phyloP scores from a whole-genome alignment of 2,329 filamentous ascomycete genomes.

The Aspergillus novofumigatus region DNA sequence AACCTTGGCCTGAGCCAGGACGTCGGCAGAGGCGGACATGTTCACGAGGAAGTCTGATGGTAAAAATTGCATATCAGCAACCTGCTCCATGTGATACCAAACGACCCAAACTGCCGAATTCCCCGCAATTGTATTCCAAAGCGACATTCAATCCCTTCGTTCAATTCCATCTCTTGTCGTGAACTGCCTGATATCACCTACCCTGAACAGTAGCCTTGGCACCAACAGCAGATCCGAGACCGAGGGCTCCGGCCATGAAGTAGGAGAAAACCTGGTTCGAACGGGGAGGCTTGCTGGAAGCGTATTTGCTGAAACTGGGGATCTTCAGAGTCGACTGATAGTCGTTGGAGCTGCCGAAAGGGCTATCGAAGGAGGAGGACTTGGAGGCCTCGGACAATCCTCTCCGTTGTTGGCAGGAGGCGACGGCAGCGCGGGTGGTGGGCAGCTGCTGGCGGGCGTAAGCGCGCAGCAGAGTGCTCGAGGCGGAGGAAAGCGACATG shows the following conservation, averaged over 20 bases:
- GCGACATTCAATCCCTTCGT: constrained; percentile 1
- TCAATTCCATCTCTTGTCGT: background rate
- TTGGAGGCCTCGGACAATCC: constrained; percentile 34
- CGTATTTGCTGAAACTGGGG: constrained; percentile 86
- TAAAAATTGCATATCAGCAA: constrained; percentile 25
- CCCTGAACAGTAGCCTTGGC: constrained; percentile 98
- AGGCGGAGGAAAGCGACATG: constrained; percentile 59
- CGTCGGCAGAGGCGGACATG: constrained; percentile 98
- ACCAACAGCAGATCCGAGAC: constrained; percentile 83
- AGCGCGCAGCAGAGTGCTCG: constrained; percentile 64
- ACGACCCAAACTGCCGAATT: background rate
- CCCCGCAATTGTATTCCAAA: background rate
- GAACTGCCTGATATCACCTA: constrained; percentile 49
- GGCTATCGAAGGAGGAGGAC: constrained; percentile 48
- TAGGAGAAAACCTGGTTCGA: constrained; percentile 88
- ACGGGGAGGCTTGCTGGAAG: constrained; percentile 62
- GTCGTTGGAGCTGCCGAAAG: constrained; percentile 51
- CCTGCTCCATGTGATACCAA: constrained; percentile 3
- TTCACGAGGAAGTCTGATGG: constrained; percentile 93
- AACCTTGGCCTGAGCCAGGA: constrained; percentile 98
- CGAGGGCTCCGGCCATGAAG: constrained; percentile 97
- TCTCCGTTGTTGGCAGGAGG: constrained; percentile 41
- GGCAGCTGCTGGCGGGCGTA: constrained; percentile 46
- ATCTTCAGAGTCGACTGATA: constrained; percentile 61
- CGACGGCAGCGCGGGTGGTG: constrained; percentile 38